Evolutionary conservation across 805 yeast genomes (phyloP).

Genomic region (Yamadazyma tumulicola): DNA sequence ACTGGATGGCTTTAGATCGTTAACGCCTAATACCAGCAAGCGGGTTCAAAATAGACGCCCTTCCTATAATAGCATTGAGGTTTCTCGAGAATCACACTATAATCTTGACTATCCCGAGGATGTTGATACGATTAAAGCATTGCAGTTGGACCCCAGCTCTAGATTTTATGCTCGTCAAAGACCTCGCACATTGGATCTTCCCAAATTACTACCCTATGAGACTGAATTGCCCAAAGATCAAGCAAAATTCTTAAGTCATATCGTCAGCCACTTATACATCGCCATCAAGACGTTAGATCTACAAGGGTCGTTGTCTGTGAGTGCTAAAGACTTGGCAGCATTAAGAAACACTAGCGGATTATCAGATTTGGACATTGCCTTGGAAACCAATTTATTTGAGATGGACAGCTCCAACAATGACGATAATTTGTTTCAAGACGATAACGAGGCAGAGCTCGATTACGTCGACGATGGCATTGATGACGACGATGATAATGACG

Average conservation of each 20-base stretch:
- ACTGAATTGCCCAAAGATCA: conserved; percentile 67
- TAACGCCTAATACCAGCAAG: conserved; percentile 23
- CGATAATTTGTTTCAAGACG: conserved; percentile 1
- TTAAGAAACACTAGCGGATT: conserved; percentile 28
- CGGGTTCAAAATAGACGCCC: conserved; percentile 24
- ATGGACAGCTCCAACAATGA: conserved; percentile 12
- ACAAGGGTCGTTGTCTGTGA: conserved; percentile 63
- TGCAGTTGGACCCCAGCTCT: conserved; percentile 32
- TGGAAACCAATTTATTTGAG: conserved; percentile 52
- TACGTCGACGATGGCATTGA: conserved; percentile 17
- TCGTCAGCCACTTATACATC: conserved; percentile 74
- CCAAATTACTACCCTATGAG: conserved; percentile 63
- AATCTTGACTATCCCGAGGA: conserved; percentile 52
- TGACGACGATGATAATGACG: conserved; percentile 21
- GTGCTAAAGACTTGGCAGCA: conserved; percentile 62
- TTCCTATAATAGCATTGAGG: conserved; percentile 28
- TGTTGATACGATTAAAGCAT: conserved; percentile 21
- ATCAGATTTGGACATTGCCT: conserved; percentile 43
- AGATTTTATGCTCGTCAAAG: conserved; percentile 35
- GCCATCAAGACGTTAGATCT: conserved; percentile 74
- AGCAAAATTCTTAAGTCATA: conserved; percentile 70
- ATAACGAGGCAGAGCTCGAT: conserved; percentile 2
- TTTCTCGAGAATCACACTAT: conserved; percentile 35
- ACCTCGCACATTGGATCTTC: conserved; percentile 41
- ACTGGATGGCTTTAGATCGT: conserved; percentile 16